Evolutionary conservation across 2,329 filamentous ascomycete species (phyloP).

Genomic region (Xylaria sp.): DNA sequence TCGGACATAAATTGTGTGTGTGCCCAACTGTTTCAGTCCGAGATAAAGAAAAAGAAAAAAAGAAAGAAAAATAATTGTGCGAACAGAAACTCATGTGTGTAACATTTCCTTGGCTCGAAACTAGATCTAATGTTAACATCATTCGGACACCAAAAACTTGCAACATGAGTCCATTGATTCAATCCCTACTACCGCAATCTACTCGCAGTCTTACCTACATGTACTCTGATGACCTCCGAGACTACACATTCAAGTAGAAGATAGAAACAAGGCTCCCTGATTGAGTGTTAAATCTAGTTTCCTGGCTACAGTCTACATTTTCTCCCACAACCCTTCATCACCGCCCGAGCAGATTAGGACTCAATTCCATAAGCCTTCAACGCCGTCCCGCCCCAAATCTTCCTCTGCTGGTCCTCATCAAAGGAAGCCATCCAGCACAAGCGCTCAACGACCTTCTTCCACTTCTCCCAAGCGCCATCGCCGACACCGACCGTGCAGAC

Average conservation of each 20-base stretch:
- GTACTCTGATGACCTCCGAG: neutral
- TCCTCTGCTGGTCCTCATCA: conserved; percentile 67
- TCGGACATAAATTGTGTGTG: conserved; percentile 6
- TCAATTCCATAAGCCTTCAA: conserved; percentile 73
- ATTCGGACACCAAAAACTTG: neutral
- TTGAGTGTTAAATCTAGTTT: neutral
- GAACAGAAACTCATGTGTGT: conserved; percentile 6
- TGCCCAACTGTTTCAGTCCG: neutral
- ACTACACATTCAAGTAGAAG: neutral
- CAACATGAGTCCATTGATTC: neutral
- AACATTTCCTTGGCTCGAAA: conserved; percentile 3
- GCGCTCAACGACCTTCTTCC: conserved; percentile 75
- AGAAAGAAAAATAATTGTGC: neutral
- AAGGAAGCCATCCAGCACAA: conserved; percentile 73
- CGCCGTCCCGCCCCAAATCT: conserved; percentile 79
- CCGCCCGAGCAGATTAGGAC: conserved; percentile 2
- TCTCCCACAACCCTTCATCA: neutral
- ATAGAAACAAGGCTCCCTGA: neutral
- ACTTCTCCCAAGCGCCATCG: conserved; percentile 76
- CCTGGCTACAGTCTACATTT: neutral
- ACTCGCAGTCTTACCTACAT: neutral
- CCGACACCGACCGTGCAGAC: conserved; percentile 77
- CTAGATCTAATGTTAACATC: neutral
- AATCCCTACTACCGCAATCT: neutral
- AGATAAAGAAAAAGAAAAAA: neutral